These are phyloP conservation scores for Cyclostephanos tholiformis DNA, from an alignment of 108 stramenopile genomes.

Conservation along the genomic window DNA sequence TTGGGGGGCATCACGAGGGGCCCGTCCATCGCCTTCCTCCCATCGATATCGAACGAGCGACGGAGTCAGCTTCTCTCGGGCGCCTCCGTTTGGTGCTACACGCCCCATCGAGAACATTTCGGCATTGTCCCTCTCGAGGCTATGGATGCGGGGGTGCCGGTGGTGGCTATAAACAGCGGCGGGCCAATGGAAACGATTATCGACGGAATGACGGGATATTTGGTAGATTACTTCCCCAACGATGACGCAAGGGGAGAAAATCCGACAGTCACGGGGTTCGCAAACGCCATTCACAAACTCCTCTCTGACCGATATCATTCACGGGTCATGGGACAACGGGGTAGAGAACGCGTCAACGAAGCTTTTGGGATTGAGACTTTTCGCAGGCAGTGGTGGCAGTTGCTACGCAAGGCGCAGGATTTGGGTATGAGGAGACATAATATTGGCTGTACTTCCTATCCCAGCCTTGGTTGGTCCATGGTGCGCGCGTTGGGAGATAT, in stretches of 20 bases:
- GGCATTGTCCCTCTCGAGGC: conserved; percentile 99
- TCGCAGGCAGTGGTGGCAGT: conserved; percentile 60
- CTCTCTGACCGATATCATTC: conserved; percentile 51
- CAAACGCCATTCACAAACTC: conserved; percentile 60
- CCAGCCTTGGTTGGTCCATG: conserved; percentile 23
- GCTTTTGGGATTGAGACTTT: conserved; percentile 74
- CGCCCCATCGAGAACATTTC: conserved; percentile 96
- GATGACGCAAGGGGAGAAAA: neutral
- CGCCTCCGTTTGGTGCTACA: conserved; percentile 90
- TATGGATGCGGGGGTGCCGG: conserved; percentile 91
- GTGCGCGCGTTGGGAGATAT: conserved; percentile 29
- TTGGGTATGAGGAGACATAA: conserved; percentile 40
- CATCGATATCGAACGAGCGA: conserved; percentile 80
- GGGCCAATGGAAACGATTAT: conserved; percentile 94
- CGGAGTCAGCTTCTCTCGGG: conserved; percentile 66
- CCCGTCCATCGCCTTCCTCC: conserved; percentile 60
- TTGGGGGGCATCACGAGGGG: neutral
- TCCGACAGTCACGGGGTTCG: conserved; percentile 69
- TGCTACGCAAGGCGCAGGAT: conserved; percentile 51
- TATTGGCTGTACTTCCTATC: conserved; percentile 20
- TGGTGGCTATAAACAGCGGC: conserved; percentile 83
- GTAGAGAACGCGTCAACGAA: conserved; percentile 61
- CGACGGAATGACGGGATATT: conserved; percentile 87
- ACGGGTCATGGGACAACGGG: conserved; percentile 64
- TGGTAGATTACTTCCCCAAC: conserved; percentile 54